A percentile compares a stretch with the other conserved stretches of the same genome.
These are phyloP conservation scores for Trametes coccinea DNA, from an alignment of 768 basidiomycete genomes.

Conservation along the genomic window DNA sequence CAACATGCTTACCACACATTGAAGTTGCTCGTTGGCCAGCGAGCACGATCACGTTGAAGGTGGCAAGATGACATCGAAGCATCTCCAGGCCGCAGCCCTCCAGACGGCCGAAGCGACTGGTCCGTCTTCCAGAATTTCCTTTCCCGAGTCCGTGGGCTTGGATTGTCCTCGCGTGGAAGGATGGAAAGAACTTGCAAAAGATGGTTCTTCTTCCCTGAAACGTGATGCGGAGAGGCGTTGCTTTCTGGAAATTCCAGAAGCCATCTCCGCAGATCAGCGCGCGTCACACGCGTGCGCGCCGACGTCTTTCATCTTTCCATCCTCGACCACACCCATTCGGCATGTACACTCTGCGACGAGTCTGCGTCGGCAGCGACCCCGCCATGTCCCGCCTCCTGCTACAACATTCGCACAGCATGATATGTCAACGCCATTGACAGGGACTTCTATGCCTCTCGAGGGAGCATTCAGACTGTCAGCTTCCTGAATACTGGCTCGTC, in stretches of 20 bases:
- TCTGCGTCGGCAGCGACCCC: too few species aligned
- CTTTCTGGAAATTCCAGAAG: constrained; percentile 18
- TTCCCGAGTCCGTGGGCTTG: constrained; percentile 6
- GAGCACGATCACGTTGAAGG: background rate
- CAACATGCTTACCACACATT: background rate
- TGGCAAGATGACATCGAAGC: constrained; percentile 8
- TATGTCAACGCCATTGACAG: too few species aligned
- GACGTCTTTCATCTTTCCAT: constrained; percentile 17
- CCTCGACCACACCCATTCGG: constrained; percentile 8
- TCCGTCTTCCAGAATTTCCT: constrained; percentile 2
- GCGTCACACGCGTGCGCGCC: constrained; percentile 5
- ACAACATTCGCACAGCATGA: background rate
- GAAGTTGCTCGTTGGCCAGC: background rate
- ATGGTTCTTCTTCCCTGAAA: constrained; percentile 21
- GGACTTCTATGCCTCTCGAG: too few species aligned
- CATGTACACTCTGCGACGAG: too few species aligned
- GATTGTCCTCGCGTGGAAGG: constrained; percentile 7
- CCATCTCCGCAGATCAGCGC: constrained; percentile 14
- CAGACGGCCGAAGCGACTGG: background rate
- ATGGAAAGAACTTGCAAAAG: constrained; percentile 4
- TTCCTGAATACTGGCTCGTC: too few species aligned
- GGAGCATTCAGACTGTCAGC: too few species aligned
- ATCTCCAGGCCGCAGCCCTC: background rate
- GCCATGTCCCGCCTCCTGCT: background rate
- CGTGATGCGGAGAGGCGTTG: constrained; percentile 11